phyloP scores from a whole-genome alignment of 2,329 filamentous ascomycete genomes.

The Calonectria montana region DNA sequence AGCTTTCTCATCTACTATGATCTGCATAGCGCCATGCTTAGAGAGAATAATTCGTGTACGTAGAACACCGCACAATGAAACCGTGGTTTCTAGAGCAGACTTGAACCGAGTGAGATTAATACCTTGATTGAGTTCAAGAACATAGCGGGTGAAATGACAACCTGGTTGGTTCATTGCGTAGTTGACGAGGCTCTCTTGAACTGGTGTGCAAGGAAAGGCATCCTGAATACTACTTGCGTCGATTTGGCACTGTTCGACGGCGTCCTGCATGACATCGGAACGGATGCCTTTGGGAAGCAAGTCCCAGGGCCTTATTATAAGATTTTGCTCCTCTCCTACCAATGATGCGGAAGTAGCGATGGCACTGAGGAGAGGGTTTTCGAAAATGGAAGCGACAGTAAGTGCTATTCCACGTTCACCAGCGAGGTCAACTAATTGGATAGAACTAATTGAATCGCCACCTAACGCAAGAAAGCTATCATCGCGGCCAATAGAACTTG shows the following conservation, averaged over 20 bases:
- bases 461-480: constrained; percentile 7
- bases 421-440: constrained; percentile 38
- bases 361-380: neutral
- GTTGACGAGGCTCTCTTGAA: constrained; percentile 6
- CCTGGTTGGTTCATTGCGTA: neutral
- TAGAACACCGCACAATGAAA: neutral
- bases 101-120: neutral
- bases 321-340: neutral
- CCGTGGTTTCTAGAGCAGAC: neutral
- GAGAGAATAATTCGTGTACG: neutral
- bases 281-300: neutral
- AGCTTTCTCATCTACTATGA: neutral
- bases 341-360: neutral
- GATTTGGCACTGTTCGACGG: neutral
- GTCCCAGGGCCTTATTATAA: neutral
- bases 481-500: constrained; percentile 27
- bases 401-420: neutral
- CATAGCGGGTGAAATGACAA: neutral
- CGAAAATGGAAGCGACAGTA: constrained; percentile 5
- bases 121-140: neutral
- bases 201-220: neutral
- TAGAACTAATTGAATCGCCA: constrained; percentile 20
- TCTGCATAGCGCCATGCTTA: neutral
- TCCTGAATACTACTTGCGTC: neutral
- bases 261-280: neutral